Conservation (phyloP, 2,329 filamentous ascomycete genomes). For the Setomelanomma holmii region DNA sequence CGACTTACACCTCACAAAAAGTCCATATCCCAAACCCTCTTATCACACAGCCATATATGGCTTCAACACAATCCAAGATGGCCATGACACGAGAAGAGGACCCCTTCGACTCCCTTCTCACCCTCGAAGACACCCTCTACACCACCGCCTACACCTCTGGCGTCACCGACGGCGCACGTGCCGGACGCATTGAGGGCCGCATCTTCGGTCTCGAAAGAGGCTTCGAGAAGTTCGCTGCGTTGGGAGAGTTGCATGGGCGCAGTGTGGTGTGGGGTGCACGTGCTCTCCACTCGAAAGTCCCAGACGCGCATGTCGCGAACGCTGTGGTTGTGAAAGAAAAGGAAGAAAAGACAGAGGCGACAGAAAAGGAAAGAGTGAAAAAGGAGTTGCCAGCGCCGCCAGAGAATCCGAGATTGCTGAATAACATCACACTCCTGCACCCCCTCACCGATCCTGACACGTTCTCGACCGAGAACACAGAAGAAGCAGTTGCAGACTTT, state of each 20-base stretch:
- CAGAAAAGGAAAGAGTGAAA: neutral
- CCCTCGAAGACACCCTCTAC: constrained; percentile 76
- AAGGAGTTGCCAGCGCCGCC: constrained; percentile 55
- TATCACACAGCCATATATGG: constrained; percentile 6
- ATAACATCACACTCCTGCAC: constrained; percentile 77
- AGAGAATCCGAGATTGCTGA: constrained; percentile 71
- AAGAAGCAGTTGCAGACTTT: constrained; percentile 89
- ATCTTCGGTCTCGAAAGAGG: constrained; percentile 90
- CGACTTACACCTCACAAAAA: no score
- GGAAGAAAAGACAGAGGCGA: neutral
- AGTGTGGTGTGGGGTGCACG: constrained; percentile 85
- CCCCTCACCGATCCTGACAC: constrained; percentile 80
- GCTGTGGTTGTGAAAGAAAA: neutral
- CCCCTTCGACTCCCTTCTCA: constrained; percentile 64
- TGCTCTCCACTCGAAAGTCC: constrained; percentile 51
- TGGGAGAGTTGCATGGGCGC: constrained; percentile 79
- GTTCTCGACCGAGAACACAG: constrained; percentile 80
- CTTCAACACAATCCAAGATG: constrained; percentile 6
- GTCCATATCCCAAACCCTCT: no score
- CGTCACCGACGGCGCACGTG: constrained; percentile 73
- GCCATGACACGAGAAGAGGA: constrained; percentile 39
- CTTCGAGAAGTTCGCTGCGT: constrained; percentile 87
- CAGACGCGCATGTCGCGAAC: neutral
- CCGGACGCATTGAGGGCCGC: constrained; percentile 86
- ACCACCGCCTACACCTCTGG: constrained; percentile 81